Evolutionary conservation across 164 flowering plant species (phyloP).

Genomic region (Aristolochia contorta): DNA sequence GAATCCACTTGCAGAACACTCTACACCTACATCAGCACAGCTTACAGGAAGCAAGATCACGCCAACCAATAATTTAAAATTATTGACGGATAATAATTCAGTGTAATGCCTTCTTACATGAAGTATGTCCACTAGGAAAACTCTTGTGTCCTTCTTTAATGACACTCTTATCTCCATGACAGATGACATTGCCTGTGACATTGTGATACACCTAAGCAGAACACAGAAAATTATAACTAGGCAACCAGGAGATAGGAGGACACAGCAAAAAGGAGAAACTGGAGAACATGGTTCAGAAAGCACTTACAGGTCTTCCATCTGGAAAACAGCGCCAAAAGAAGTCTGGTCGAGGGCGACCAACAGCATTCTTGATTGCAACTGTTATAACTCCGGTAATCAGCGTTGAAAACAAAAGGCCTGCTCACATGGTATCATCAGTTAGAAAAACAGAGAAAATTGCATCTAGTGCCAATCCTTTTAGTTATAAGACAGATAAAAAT

Average conservation of each 20-base stretch:
- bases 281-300: not conserved
- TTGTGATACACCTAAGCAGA: conserved; percentile 33
- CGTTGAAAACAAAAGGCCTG: conserved; percentile 59
- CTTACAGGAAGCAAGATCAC: not conserved
- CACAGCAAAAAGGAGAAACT: not conserved
- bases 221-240: not conserved
- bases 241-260: not conserved
- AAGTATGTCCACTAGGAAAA: conserved; percentile 93
- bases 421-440: not conserved
- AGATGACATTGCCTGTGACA: conserved; percentile 40
- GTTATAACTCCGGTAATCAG: conserved; percentile 50
- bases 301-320: conserved; percentile 61
- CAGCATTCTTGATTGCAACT: conserved; percentile 60
- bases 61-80: not conserved
- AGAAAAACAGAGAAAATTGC: not conserved
- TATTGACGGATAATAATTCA: not conserved
- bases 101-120: conserved; percentile 41
- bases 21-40: not conserved
- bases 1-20: not conserved
- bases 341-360: conserved; percentile 77
- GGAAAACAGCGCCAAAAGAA: conserved; percentile 90
- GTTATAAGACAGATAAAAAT: not conserved
- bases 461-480: not conserved
- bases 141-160: conserved; percentile 91
- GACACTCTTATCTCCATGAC: conserved; percentile 49